Percentiles rank a stretch among this genome's conserved stretches.
Conservation (phyloP, 2,329 filamentous ascomycete genomes). For the Bimuria novae-zelandiae region DNA sequence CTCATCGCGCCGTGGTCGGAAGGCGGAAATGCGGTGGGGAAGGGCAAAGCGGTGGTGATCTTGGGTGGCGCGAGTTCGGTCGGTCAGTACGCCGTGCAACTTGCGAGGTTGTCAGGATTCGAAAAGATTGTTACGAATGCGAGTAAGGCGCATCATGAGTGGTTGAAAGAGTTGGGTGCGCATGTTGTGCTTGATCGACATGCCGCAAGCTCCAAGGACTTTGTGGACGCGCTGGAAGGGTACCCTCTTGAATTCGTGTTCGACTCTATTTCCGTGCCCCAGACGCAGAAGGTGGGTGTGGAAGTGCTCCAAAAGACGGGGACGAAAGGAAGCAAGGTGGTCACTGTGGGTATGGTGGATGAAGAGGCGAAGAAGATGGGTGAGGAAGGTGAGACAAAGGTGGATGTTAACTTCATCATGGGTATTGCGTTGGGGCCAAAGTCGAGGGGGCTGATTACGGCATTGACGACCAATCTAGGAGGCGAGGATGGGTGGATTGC, state of each 20-base stretch:
- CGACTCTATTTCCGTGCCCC: constrained; percentile 8
- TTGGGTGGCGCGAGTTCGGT: constrained; percentile 47
- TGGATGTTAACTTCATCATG: constrained; percentile 8
- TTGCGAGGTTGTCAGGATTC: constrained; percentile 42
- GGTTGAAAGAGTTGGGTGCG: constrained; percentile 42
- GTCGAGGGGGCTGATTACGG: constrained; percentile 9
- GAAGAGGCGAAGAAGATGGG: constrained; percentile 11
- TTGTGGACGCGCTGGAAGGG: constrained; percentile 7
- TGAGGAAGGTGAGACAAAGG: constrained; percentile 5
- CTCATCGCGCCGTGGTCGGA: constrained; percentile 20
- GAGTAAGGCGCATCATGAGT: constrained; percentile 37
- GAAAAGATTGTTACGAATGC: constrained; percentile 42
- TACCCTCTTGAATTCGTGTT: constrained; percentile 15
- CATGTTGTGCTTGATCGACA: constrained; percentile 14
- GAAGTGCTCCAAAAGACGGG: constrained; percentile 7
- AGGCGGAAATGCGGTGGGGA: constrained; percentile 6
- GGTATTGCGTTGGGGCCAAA: constrained; percentile 12
- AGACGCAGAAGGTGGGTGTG: constrained; percentile 11
- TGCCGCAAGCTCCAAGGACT: constrained; percentile 2
- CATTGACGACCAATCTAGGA: constrained; percentile 12
- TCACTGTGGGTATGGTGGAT: neutral
- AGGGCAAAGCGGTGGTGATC: constrained; percentile 39
- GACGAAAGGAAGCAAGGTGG: constrained; percentile 1
- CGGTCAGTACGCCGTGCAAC: constrained; percentile 44
- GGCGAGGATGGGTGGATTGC: constrained; percentile 15